Conservation (phyloP, 352 stramenopile genomes). For the Globisporangium megalacanthum region DNA sequence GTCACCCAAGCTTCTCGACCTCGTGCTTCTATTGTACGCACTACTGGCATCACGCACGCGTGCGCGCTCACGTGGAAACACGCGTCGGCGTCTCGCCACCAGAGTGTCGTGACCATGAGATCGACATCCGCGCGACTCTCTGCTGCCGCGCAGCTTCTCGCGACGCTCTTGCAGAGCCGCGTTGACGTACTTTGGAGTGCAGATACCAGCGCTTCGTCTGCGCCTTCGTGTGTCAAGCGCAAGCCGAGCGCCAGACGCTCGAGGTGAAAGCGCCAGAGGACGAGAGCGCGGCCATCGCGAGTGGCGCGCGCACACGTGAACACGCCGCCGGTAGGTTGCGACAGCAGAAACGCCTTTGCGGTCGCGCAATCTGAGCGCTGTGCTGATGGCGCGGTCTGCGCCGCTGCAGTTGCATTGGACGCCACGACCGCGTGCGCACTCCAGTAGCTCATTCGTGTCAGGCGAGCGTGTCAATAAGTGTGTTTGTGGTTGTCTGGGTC, state of each 20-base stretch:
- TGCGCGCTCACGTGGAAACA: constrained; percentile 41
- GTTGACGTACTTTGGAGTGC: constrained; percentile 16
- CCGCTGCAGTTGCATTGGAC: not conserved
- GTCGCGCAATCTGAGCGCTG: constrained; percentile 5
- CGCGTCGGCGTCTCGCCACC: constrained; percentile 20
- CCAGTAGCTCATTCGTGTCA: not conserved
- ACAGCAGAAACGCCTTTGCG: constrained; percentile 46
- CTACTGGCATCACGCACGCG: constrained; percentile 42
- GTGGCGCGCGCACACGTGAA: constrained; percentile 57
- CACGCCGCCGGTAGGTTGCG: constrained; percentile 32
- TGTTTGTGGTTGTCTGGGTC: not conserved
- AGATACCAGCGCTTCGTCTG: not conserved
- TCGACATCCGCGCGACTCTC: constrained; percentile 15
- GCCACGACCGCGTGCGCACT: not conserved
- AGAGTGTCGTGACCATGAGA: constrained; percentile 63
- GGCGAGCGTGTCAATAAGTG: no score
- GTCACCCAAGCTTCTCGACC: not conserved
- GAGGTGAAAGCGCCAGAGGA: constrained; percentile 60
- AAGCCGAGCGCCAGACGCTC: constrained; percentile 28
- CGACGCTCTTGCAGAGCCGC: constrained; percentile 2
- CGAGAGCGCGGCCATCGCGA: constrained; percentile 10
- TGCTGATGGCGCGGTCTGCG: not conserved
- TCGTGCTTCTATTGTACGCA: constrained; percentile 8
- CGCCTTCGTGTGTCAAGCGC: not conserved
- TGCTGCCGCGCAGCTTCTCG: constrained; percentile 5